Percentiles rank a stretch among this genome's conserved stretches.
Conservation (phyloP, 2,329 filamentous ascomycete species). For the Cytospora paraplurivora region DNA sequence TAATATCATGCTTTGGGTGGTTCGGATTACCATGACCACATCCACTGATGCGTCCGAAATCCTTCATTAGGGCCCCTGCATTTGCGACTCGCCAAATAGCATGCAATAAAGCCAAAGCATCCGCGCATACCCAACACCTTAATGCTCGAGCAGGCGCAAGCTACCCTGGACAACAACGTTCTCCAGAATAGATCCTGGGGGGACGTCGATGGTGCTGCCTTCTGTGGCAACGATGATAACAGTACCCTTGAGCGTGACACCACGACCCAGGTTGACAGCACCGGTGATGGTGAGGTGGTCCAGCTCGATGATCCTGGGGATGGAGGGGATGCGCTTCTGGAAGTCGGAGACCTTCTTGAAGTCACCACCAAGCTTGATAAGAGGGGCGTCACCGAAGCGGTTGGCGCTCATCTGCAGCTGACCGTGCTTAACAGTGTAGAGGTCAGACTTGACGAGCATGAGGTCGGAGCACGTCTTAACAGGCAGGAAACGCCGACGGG, state of each 20-base stretch:
- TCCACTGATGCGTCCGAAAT: not conserved
- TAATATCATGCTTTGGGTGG: constrained; percentile 19
- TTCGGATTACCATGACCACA: constrained; percentile 18
- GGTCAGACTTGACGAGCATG: constrained; percentile 99
- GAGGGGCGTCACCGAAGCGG: constrained; percentile 92
- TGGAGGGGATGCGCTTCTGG: constrained; percentile 82
- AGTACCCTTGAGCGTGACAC: constrained; percentile 94
- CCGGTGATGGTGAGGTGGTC: constrained; percentile 97
- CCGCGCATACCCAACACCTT: constrained; percentile 34
- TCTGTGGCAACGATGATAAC: constrained; percentile 99
- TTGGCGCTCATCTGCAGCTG: constrained; percentile 96
- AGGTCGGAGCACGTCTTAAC: constrained; percentile 99
- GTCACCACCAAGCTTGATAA: constrained; percentile 98
- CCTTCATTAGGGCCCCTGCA: constrained; percentile 1
- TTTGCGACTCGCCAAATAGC: constrained; percentile 13
- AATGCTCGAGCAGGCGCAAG: constrained; percentile 73
- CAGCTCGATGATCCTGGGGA: constrained; percentile 87
- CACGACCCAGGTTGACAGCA: constrained; percentile 93
- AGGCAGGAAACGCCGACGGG: constrained; percentile 94
- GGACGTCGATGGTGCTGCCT: constrained; percentile 96
- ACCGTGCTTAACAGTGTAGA: constrained; percentile 98
- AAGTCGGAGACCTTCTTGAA: constrained; percentile 99
- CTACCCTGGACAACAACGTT: constrained; percentile 99
- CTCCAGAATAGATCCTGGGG: constrained; percentile 93
- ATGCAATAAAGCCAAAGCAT: constrained; percentile 5